Evolutionary conservation across 2,329 filamentous ascomycete species (phyloP).

Genomic region (Fusarium piperis): DNA sequence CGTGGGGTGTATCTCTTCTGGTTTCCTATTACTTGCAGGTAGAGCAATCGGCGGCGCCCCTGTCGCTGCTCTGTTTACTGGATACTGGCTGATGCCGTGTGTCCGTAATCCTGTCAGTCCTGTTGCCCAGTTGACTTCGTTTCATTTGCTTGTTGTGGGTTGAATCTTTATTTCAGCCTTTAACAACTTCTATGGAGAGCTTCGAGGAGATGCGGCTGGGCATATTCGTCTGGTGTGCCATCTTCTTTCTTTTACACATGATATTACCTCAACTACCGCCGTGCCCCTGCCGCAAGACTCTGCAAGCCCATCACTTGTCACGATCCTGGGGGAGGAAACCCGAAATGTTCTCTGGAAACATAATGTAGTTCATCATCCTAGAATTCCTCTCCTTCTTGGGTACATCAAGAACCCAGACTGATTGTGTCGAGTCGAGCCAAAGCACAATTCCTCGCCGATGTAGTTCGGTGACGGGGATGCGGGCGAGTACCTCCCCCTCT

Average conservation of each 20-base stretch:
- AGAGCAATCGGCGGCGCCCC: neutral
- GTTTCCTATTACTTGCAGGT: neutral
- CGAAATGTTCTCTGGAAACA: neutral
- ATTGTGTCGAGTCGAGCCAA: neutral
- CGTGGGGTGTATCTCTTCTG: neutral
- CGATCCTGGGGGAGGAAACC: neutral
- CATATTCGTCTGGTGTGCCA: neutral
- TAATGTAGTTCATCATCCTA: neutral
- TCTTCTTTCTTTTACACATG: neutral
- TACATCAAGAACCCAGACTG: neutral
- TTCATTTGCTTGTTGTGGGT: neutral
- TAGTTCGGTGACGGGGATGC: neutral
- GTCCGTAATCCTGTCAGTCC: neutral
- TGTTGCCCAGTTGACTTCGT: neutral
- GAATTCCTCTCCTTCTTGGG: neutral
- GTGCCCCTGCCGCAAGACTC: neutral
- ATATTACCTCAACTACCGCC: no score
- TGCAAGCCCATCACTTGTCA: neutral
- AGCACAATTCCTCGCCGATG: neutral
- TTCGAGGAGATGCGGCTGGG: neutral
- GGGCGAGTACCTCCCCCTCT: no score
- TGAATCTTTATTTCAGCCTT: neutral
- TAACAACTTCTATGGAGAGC: neutral
- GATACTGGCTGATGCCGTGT: no score
- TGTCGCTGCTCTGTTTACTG: neutral